phyloP scores from a whole-genome alignment of 2,329 filamentous ascomycete species.

The Teratosphaeria nubilosa region DNA sequence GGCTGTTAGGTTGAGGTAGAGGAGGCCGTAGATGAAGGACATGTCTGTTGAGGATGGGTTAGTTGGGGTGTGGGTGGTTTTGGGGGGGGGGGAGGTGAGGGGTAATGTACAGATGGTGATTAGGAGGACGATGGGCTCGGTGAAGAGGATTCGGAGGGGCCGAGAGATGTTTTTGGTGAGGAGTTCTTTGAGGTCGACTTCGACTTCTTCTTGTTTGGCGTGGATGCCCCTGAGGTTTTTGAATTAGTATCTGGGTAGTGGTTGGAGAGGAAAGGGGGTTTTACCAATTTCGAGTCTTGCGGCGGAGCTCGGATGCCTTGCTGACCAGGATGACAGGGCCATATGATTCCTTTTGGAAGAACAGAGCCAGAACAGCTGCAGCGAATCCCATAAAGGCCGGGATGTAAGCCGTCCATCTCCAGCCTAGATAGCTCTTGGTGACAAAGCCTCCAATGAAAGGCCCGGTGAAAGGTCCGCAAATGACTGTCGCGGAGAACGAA shows the following conservation, averaged over 20 bases:
- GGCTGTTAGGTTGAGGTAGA: conserved; percentile 79
- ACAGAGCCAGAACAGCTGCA: conserved; percentile 37
- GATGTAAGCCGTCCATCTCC: conserved; percentile 44
- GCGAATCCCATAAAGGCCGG: conserved; percentile 47
- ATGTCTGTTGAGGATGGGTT: neutral
- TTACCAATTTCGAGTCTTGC: conserved; percentile 45
- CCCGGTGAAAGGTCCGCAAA: conserved; percentile 12
- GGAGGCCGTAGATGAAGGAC: conserved; percentile 35
- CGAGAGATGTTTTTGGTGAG: conserved; percentile 28
- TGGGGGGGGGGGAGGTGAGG: conserved; percentile 9
- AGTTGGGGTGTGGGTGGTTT: conserved; percentile 16
- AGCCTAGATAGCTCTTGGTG: conserved; percentile 28
- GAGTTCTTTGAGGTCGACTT: conserved; percentile 28
- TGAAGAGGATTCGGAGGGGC: conserved; percentile 39
- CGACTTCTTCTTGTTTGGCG: conserved; percentile 36
- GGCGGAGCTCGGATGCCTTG: conserved; percentile 45
- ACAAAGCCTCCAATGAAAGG: conserved; percentile 26
- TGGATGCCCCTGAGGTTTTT: conserved; percentile 39
- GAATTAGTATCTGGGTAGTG: too few relatives aligned
- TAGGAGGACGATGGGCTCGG: conserved; percentile 40
- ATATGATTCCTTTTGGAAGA: conserved; percentile 50
- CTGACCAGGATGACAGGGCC: conserved; percentile 47
- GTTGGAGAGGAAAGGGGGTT: too few relatives aligned
- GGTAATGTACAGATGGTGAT: conserved; percentile 36
- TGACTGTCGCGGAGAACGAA: conserved; percentile 21